Evolutionary conservation across 2,329 filamentous ascomycete genomes (phyloP).

Genomic region (Orbilia quercus): DNA sequence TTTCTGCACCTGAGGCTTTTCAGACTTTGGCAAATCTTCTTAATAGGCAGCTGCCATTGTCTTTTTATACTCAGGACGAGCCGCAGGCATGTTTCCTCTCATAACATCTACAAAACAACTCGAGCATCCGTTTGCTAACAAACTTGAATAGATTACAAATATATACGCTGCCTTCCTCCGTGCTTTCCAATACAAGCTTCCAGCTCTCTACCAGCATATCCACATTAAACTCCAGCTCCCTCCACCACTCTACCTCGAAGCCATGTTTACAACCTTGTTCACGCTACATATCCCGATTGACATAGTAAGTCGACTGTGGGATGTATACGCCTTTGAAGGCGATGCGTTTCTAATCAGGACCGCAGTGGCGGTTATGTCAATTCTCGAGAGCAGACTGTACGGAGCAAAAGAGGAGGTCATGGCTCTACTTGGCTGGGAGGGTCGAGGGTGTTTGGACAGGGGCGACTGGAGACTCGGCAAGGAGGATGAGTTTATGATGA

Average conservation of each 20-base stretch:
- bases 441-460: conserved; percentile 58
- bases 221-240: conserved; percentile 66
- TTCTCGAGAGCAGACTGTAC: conserved; percentile 68
- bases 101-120: not conserved
- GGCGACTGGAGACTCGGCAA: conserved; percentile 60
- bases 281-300: conserved; percentile 74
- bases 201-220: conserved; percentile 74
- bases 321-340: conserved; percentile 84
- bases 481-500: conserved; percentile 63
- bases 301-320: conserved; percentile 78
- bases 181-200: conserved; percentile 74
- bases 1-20: conserved; percentile 73
- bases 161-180: conserved; percentile 77
- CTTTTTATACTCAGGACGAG: conserved; percentile 77
- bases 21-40: conserved; percentile 79
- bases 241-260: conserved; percentile 69
- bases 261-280: conserved; percentile 74
- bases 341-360: conserved; percentile 77
- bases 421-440: conserved; percentile 64
- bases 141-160: conserved; percentile 68
- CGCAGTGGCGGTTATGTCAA: conserved; percentile 73
- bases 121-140: conserved; percentile 5
- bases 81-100: conserved; percentile 67
- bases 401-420: conserved; percentile 65
- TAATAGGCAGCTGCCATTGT: conserved; percentile 78